Base-by-base conservation (phyloP, 192 early-diverging fungal species). In the Coemansia asiatica region DNA sequence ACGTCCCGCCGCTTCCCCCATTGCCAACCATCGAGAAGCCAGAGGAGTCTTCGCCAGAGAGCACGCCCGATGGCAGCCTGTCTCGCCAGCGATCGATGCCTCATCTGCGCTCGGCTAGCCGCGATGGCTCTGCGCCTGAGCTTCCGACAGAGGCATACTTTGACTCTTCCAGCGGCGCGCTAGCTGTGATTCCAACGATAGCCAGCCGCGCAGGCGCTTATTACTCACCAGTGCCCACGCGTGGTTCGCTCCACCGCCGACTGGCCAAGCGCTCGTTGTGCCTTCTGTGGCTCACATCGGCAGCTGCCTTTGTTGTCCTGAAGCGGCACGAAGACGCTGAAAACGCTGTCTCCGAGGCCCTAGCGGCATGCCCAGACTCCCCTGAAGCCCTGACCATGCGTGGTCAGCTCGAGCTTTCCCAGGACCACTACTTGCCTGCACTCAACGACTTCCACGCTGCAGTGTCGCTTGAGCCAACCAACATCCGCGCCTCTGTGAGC, bases 71-170 rank as follows among this genome's bases (percentile, higher is more conserved):
- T 16, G 26, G 23, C 40, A 25, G 47, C 63, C 69, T 70, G 33
- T 69, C 69, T 64, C 79, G 79, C 18, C 79, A 75, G 60, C 69
- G 73, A 21, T 81, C 79, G 36, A 81, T 81, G 79, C 79, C 79
- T 19, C 79, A 81, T 28, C 58, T 81, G 55, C 70, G 73, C 18
- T 44, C 36, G 22, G 27, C 66, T 44, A 72, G 67, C 59, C 28
- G 60, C 19, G 63, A 63, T 35, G 69, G 67, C 56, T 60, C 73
- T 28, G 50, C 73, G 44, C 63, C 63, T 0, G 78, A 74, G 6
- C 38, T 64, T 3, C 57, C 72, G 27, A 54, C 73, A 6, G 79
- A 76, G 60, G 69, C 73, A 19, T 75, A 68, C 64, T 81, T 72
- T 58, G 72, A 81, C 60, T 55, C 44, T 55, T 50, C 19, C 70